Percentiles rank a stretch among this genome's conserved stretches.
These are phyloP conservation scores for Xerocomellus dryophilus DNA, from an alignment of 768 basidiomycete species.

Conservation along the genomic window DNA sequence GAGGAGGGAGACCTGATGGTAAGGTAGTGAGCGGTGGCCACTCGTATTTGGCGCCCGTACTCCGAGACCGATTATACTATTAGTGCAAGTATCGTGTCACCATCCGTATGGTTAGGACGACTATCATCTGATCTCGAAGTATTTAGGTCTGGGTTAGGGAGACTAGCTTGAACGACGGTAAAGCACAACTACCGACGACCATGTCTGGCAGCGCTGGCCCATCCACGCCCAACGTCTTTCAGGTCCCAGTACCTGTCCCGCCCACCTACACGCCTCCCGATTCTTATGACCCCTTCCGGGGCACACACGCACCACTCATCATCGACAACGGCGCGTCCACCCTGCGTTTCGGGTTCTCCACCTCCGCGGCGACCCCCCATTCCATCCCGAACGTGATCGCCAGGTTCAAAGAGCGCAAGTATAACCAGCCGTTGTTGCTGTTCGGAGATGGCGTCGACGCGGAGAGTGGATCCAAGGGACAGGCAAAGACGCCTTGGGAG, in stretches of 20 bases:
- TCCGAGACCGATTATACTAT: no score
- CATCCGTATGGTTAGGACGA: no score
- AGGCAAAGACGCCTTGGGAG: constrained; percentile 85
- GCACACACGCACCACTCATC: constrained; percentile 60
- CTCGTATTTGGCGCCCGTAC: no score
- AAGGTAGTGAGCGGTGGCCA: no score
- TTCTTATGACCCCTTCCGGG: constrained; percentile 52
- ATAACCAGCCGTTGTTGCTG: constrained; percentile 75
- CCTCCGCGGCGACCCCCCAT: constrained; percentile 47
- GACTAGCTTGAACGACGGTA: no score
- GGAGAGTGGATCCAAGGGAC: constrained; percentile 79
- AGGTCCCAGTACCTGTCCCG: constrained; percentile 21
- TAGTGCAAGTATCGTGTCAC: no score
- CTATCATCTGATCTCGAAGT: no score
- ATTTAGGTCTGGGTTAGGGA: no score
- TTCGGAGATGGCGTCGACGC: constrained; percentile 87
- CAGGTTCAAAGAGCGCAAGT: constrained; percentile 87
- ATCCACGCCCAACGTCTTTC: constrained; percentile 16
- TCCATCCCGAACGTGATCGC: constrained; percentile 70
- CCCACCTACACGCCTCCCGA: constrained; percentile 39
- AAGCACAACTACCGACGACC: neutral
- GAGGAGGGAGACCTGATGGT: no score
- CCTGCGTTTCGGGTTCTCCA: constrained; percentile 82
- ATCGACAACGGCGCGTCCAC: constrained; percentile 88
- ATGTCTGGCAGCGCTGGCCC: constrained; percentile 14